These are phyloP conservation scores for Camellia oleifera DNA, from an alignment of 179 eudicot genomes.

Conservation along the genomic window DNA sequence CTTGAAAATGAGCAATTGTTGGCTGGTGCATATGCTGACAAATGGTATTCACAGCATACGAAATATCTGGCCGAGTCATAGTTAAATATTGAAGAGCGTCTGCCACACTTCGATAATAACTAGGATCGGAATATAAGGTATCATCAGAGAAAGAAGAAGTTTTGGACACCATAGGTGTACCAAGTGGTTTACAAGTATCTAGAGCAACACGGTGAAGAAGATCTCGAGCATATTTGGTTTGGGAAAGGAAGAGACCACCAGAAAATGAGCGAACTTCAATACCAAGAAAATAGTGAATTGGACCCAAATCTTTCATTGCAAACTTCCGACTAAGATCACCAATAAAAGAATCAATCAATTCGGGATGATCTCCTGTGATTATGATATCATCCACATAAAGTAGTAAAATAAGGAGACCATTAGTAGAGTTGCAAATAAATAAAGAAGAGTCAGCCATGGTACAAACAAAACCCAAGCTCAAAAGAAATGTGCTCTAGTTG, in stretches of 20 bases:
- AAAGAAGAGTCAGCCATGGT: background rate
- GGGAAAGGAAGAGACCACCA: background rate
- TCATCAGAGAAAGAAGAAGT: background rate
- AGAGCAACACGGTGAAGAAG: background rate
- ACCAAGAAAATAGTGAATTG: background rate
- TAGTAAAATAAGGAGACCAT: background rate
- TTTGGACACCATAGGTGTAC: background rate
- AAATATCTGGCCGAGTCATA: background rate
- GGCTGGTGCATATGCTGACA: slow-evolving; percentile 4
- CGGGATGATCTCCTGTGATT: background rate
- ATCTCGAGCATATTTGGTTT: background rate
- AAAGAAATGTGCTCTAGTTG: background rate
- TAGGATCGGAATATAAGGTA: background rate
- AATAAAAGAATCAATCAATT: background rate
- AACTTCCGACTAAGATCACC: background rate
- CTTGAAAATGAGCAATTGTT: background rate
- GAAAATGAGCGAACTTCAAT: background rate
- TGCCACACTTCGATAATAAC: background rate
- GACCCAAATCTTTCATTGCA: background rate
- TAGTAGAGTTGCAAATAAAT: background rate
- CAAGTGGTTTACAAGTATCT: background rate
- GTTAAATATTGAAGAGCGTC: slow-evolving; percentile 5
- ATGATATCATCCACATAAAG: background rate
- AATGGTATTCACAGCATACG: background rate
- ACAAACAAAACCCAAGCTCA: no score